Evolutionary conservation across 2,329 filamentous ascomycete genomes (phyloP).

Genomic region (Curvularia verruculosa): DNA sequence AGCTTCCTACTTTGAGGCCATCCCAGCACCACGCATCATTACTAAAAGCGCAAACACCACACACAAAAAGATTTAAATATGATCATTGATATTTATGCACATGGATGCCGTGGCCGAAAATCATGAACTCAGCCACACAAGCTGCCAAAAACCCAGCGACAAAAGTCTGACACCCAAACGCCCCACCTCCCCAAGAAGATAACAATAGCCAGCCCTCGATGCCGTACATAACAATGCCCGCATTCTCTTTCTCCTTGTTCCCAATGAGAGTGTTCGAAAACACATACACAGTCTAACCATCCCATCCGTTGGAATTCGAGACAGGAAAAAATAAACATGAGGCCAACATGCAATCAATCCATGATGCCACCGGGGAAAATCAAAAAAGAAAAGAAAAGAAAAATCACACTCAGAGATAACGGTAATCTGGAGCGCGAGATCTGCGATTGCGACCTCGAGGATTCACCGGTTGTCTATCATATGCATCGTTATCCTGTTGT

Average conservation of each 20-base stretch:
- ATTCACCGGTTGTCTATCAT: slow-evolving; percentile 95
- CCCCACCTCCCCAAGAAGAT: not conserved
- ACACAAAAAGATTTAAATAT: not conserved
- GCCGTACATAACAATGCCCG: not conserved
- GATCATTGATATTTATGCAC: not conserved
- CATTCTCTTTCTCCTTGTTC: not conserved
- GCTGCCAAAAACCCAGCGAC: not conserved
- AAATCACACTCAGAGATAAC: slow-evolving; percentile 20
- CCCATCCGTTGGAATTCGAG: not conserved
- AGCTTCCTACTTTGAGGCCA: not conserved
- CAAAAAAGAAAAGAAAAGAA: not conserved
- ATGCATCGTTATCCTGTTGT: slow-evolving; percentile 63
- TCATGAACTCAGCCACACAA: not conserved
- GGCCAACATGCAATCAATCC: not conserved
- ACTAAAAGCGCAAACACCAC: not conserved
- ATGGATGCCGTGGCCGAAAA: not conserved
- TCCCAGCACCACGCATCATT: not conserved
- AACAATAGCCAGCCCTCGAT: not conserved
- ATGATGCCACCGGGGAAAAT: no score
- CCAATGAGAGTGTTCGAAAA: not conserved
- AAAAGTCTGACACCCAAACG: not conserved
- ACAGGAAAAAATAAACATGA: not conserved
- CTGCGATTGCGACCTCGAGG: slow-evolving; percentile 82
- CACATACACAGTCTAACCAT: not conserved
- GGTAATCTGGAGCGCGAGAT: slow-evolving; percentile 81